Evolutionary conservation across 225 moss, liverwort and hornwort species (phyloP).

Genomic region (Straminergon stramineum): DNA sequence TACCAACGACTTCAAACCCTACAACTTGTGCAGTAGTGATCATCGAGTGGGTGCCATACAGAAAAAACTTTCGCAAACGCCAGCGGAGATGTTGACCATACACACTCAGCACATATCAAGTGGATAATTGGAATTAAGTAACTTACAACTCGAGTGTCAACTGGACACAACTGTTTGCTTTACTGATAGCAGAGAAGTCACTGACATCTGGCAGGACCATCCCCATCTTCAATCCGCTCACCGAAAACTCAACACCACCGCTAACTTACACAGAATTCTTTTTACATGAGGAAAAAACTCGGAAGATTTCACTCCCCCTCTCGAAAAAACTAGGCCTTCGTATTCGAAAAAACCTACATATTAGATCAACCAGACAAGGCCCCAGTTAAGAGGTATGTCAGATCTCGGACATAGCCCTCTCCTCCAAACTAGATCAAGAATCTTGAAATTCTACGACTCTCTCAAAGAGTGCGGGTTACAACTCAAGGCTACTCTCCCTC

Average conservation of each 20-base stretch:
- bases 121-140: neutral
- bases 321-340: neutral
- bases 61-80: neutral
- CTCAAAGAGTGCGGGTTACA: neutral
- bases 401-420: neutral
- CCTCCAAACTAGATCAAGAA: neutral
- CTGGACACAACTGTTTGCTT: neutral
- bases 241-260: neutral
- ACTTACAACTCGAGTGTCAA: neutral
- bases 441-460: neutral
- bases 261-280: neutral
- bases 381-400: neutral
- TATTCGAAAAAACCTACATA: neutral
- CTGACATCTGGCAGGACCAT: neutral
- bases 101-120: neutral
- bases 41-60: neutral
- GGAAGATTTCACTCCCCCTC: neutral
- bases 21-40: neutral
- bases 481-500: neutral
- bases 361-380: neutral
- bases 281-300: neutral
- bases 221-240: neutral
- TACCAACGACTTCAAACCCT: neutral
- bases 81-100: neutral
- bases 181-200: neutral